A percentile compares a stretch with the other conserved stretches of the same genome.
These are phyloP conservation scores for Macrolepiota dolichaula DNA, from an alignment of 768 basidiomycete species.

Conservation along the genomic window DNA sequence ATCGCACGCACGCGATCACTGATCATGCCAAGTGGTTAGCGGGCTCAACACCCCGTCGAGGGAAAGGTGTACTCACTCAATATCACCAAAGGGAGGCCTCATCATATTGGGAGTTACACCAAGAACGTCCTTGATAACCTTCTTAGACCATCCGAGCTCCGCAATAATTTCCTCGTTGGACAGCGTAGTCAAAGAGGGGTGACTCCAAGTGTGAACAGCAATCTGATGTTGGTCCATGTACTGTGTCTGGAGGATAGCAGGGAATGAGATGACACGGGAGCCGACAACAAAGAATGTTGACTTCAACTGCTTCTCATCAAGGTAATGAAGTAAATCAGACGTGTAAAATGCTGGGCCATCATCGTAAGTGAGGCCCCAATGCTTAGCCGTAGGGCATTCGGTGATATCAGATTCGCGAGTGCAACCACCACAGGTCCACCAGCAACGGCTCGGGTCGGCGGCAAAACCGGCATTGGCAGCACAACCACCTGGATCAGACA, in stretches of 20 bases:
- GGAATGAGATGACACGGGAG: conserved; percentile 72
- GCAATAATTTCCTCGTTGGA: conserved; percentile 82
- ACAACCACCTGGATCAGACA: conserved; percentile 49
- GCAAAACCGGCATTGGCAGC: conserved; percentile 54
- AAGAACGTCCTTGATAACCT: conserved; percentile 78
- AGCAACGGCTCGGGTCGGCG: conserved; percentile 54
- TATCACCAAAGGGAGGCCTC: conserved; percentile 81
- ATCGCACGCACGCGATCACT: conserved; percentile 89
- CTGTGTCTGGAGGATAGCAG: conserved; percentile 65
- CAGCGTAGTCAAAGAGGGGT: conserved; percentile 67
- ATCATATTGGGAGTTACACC: conserved; percentile 78
- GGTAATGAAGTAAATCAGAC: conserved; percentile 66
- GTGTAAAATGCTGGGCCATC: conserved; percentile 84
- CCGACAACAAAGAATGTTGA: conserved; percentile 90
- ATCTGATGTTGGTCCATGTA: conserved; percentile 82
- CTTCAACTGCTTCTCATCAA: conserved; percentile 59
- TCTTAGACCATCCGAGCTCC: conserved; percentile 84
- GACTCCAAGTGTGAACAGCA: conserved; percentile 68
- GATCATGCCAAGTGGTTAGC: conserved; percentile 13
- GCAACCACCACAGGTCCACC: conserved; percentile 83
- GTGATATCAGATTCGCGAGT: conserved; percentile 64
- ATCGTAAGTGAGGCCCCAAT: conserved; percentile 61
- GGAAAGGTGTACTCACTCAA: conserved; percentile 46
- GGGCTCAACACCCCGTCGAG: neutral
- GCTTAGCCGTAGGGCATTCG: conserved; percentile 64